A percentile compares a stretch with the other conserved stretches of the same genome.
Conservation (phyloP, 73 alveolate genomes). For the Symbiodinium natans region DNA sequence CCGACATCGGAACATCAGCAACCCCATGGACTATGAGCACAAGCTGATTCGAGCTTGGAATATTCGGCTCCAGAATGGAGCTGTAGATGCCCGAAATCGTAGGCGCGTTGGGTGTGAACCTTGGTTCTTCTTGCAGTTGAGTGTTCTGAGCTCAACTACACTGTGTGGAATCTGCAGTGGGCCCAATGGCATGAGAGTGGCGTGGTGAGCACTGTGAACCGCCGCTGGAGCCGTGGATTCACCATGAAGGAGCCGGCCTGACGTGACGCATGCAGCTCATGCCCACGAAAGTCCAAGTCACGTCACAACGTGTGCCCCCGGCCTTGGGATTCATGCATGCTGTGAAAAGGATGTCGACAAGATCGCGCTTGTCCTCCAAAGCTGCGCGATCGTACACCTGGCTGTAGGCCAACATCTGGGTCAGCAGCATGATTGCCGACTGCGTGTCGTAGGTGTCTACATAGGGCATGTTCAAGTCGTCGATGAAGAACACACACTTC, state of each 20-base stretch:
- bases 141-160: too few species aligned
- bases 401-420: constrained; percentile 99
- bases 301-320: too few species aligned
- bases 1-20: too few species aligned
- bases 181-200: neutral
- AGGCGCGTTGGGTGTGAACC: constrained; percentile 89
- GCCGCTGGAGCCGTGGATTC: constrained; percentile 99
- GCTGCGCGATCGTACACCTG: constrained; percentile 99
- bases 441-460: constrained; percentile 99
- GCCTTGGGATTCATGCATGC: constrained; percentile 99
- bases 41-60: too few species aligned
- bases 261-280: neutral
- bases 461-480: constrained; percentile 99
- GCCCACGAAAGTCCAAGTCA: neutral
- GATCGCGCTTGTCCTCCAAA: constrained; percentile 98
- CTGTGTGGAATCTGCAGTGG: too few species aligned
- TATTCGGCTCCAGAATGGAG: constrained; percentile 25
- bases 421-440: constrained; percentile 98
- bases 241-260: constrained; percentile 99
- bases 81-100: constrained; percentile 93
- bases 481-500: constrained; percentile 99
- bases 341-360: constrained; percentile 98
- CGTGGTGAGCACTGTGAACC: constrained; percentile 98
- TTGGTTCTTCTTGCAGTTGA: neutral
- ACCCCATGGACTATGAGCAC: too few species aligned